phyloP scores from a whole-genome alignment of 2,329 filamentous ascomycete species.

The Elsinoe perseae region DNA sequence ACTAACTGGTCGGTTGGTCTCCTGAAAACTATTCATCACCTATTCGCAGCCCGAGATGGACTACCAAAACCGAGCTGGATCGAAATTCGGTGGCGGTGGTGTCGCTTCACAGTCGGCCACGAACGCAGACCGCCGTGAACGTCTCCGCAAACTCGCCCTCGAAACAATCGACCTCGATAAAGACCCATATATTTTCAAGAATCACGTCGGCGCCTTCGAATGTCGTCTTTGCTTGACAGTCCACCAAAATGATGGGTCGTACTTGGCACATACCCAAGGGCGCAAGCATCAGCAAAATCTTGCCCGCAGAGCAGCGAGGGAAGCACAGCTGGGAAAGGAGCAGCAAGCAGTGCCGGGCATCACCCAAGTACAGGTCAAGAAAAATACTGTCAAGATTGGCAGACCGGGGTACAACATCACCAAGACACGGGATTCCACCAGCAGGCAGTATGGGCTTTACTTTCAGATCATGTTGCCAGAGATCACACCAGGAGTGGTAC shows the following conservation, averaged over 20 bases:
- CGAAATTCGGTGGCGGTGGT: slow-evolving; percentile 95
- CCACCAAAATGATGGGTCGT: slow-evolving; percentile 97
- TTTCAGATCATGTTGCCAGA: slow-evolving; percentile 96
- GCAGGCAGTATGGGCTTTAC: slow-evolving; percentile 79
- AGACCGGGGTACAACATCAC: slow-evolving; percentile 96
- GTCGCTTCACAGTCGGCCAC: slow-evolving; percentile 89
- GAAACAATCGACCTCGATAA: slow-evolving; percentile 99
- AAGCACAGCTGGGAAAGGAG: slow-evolving; percentile 79
- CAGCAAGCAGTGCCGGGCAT: slow-evolving; percentile 59
- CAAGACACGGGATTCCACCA: slow-evolving; percentile 83
- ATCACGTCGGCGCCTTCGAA: slow-evolving; percentile 96
- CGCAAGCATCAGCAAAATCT: slow-evolving; percentile 99
- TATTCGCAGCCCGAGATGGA: slow-evolving; percentile 35
- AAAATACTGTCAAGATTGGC: slow-evolving; percentile 89
- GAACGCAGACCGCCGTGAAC: slow-evolving; percentile 94
- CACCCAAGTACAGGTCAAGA: slow-evolving; percentile 61
- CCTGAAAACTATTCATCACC: too few species aligned
- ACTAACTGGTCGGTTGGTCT: not conserved
- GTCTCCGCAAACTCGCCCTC: slow-evolving; percentile 92
- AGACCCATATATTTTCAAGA: slow-evolving; percentile 99
- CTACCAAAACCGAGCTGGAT: slow-evolving; percentile 82
- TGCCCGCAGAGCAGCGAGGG: slow-evolving; percentile 86
- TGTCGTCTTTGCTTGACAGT: slow-evolving; percentile 94
- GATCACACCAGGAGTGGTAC: slow-evolving; percentile 65
- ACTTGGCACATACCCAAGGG: slow-evolving; percentile 96